Evolutionary conservation across 148 eudicot genomes (phyloP).

Genomic region (Rhododendron vialii): DNA sequence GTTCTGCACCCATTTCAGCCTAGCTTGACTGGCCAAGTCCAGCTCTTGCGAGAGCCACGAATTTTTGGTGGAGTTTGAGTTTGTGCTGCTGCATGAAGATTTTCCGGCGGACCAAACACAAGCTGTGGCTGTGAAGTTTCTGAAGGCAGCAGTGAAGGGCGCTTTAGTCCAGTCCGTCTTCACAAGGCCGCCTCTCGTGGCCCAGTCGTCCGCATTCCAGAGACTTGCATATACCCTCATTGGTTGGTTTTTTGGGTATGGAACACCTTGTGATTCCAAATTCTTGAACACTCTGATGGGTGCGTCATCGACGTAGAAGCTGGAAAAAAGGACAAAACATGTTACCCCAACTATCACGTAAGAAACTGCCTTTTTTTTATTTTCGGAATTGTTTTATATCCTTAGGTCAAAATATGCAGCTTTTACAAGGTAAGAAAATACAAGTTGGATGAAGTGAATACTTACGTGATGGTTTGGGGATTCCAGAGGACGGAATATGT

Average conservation of each 20-base stretch:
- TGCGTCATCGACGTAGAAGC: background rate
- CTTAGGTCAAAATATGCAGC: background rate
- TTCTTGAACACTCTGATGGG: background rate
- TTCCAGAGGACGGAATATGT: background rate
- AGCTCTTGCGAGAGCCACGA: background rate
- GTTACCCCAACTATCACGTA: background rate
- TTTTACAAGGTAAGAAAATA: background rate
- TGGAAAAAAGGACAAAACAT: background rate
- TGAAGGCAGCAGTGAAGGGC: background rate
- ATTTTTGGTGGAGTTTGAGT: background rate
- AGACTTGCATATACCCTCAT: background rate
- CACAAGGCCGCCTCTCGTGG: slow-evolving; percentile 1
- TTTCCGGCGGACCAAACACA: background rate
- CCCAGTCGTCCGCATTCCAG: background rate
- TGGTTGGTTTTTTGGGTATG: background rate
- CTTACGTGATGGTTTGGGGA: slow-evolving; percentile 1
- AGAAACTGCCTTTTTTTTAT: background rate
- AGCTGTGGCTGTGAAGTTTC: background rate
- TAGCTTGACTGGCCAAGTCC: background rate
- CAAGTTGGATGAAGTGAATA: background rate
- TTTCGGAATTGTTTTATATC: background rate
- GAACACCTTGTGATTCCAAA: background rate
- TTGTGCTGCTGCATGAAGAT: background rate
- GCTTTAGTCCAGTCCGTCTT: slow-evolving; percentile 1
- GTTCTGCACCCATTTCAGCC: slow-evolving; percentile 11